phyloP scores from a whole-genome alignment of 495 filamentous ascomycete genomes.

The Tuber indicum region DNA sequence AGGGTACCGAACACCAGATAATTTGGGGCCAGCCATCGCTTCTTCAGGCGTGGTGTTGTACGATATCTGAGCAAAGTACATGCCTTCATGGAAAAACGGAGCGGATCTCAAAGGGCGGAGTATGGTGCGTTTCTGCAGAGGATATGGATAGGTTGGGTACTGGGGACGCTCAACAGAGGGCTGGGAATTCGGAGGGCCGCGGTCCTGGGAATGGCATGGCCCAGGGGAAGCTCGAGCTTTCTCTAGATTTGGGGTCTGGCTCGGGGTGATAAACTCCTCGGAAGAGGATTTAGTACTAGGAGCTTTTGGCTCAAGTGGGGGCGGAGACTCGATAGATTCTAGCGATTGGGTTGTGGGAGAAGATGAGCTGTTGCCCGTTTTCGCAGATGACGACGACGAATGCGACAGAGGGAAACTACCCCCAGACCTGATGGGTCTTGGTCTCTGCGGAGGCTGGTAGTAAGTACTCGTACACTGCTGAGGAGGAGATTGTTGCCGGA shows the following conservation, averaged over 20 bases:
- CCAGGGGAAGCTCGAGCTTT: neutral
- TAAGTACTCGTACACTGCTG: neutral
- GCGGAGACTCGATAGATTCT: neutral
- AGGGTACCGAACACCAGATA: neutral
- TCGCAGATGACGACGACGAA: neutral
- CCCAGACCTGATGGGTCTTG: neutral
- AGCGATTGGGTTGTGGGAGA: neutral
- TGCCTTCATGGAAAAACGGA: neutral
- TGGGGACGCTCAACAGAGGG: neutral
- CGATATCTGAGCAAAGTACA: slow-evolving; percentile 1
- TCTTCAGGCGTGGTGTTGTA: neutral
- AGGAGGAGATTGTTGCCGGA: neutral
- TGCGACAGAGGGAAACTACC: neutral
- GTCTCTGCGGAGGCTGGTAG: neutral
- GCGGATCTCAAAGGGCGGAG: neutral
- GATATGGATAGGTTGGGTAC: neutral
- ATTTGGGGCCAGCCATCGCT: neutral
- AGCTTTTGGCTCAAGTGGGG: neutral
- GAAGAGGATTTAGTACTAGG: neutral
- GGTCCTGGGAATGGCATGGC: neutral
- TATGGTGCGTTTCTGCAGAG: neutral
- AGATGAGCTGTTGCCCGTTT: neutral
- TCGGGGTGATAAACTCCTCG: neutral
- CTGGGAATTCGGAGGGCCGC: neutral
- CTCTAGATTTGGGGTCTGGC: neutral